Evolutionary conservation across 352 stramenopile species (phyloP).

Genomic region (Saprolegnia parasitica): DNA sequence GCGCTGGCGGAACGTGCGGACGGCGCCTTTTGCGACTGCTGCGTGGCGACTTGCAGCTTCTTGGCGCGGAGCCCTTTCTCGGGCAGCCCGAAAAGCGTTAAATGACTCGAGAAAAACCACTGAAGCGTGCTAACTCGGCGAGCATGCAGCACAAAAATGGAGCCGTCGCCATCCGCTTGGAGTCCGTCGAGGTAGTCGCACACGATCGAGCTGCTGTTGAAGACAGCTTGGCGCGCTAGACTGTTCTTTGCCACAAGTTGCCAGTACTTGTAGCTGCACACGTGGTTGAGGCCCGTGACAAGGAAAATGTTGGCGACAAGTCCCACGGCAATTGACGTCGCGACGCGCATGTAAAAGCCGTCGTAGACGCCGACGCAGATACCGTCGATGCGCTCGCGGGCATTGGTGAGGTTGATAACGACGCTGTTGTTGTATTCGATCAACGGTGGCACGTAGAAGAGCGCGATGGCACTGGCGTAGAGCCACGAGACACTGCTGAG

Average conservation of each 20-base stretch:
- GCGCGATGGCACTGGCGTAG: conserved; percentile 21
- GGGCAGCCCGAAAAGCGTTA: conserved; percentile 21
- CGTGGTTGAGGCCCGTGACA: conserved; percentile 8
- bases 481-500: conserved; percentile 15
- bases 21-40: not conserved
- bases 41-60: not conserved
- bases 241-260: conserved; percentile 10
- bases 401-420: conserved; percentile 6
- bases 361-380: conserved; percentile 18
- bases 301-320: conserved; percentile 9
- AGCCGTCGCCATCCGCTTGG: not conserved
- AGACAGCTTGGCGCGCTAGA: conserved; percentile 24
- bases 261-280: not conserved
- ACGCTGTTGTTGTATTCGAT: conserved; percentile 28
- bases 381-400: conserved; percentile 4
- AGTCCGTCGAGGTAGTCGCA: conserved; percentile 19
- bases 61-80: conserved; percentile 11
- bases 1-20: not conserved
- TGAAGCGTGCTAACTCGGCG: conserved; percentile 23
- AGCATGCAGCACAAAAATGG: not conserved
- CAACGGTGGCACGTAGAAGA: conserved; percentile 19
- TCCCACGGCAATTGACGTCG: not conserved
- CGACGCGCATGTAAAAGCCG: conserved; percentile 23
- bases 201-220: conserved; percentile 11
- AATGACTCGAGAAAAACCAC: conserved; percentile 25